A percentile compares a stretch with the other conserved stretches of the same genome.
Conservation (phyloP, 2,329 filamentous ascomycete genomes). For the Scedosporium dehoogii region DNA sequence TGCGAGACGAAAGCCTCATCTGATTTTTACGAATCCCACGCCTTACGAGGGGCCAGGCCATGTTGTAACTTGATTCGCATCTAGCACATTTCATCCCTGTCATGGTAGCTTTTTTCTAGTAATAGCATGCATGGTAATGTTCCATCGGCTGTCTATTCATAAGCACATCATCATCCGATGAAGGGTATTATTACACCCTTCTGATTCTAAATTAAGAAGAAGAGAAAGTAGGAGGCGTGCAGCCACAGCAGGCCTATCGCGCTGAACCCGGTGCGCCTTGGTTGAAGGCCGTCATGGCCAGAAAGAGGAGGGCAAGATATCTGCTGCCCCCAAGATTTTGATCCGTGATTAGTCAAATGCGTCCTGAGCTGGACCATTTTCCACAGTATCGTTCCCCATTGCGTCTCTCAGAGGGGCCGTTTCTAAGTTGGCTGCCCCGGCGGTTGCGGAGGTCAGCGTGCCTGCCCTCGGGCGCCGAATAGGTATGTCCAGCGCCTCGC, state of each 20-base stretch:
- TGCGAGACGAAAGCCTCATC: slow-evolving; percentile 76
- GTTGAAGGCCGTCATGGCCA: too few species aligned
- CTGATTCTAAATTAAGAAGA: not conserved
- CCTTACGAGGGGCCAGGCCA: slow-evolving; percentile 35
- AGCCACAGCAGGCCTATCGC: too few species aligned
- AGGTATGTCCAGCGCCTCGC: slow-evolving; percentile 44
- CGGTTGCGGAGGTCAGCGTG: slow-evolving; percentile 2
- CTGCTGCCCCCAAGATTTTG: too few species aligned
- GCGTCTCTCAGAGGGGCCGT: slow-evolving; percentile 4
- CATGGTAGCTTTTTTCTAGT: too few species aligned
- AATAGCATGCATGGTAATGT: too few species aligned
- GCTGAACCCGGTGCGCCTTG: too few species aligned
- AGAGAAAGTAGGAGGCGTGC: too few species aligned
- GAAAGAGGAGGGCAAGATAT: too few species aligned
- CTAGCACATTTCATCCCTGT: not conserved
- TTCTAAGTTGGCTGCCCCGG: slow-evolving; percentile 6
- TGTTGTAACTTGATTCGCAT: not conserved
- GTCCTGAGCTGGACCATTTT: slow-evolving; percentile 10
- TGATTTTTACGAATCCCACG: slow-evolving; percentile 61
- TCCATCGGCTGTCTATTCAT: not conserved
- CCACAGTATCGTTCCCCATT: not conserved
- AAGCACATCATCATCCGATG: not conserved
- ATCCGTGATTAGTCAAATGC: slow-evolving; percentile 13
- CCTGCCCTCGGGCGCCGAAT: slow-evolving; percentile 44
- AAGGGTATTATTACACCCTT: not conserved